A percentile compares a stretch with the other conserved stretches of the same genome.
Evolutionary conservation across 192 early-diverging fungal species (phyloP).

Genomic region (Coemansia sp.): DNA sequence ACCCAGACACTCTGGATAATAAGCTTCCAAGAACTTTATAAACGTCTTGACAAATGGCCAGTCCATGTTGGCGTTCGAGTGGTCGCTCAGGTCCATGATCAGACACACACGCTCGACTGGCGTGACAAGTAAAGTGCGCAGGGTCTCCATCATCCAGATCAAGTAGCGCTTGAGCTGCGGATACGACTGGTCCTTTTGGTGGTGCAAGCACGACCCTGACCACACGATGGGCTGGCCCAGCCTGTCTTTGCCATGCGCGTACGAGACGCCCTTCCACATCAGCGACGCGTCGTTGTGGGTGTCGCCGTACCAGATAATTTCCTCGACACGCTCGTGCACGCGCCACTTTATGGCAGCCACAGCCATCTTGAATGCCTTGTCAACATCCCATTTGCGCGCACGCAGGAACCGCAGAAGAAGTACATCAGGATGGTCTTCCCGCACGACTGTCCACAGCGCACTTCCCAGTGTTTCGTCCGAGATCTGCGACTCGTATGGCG

Average conservation of each 20-base stretch:
- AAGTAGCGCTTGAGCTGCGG: conserved; percentile 67
- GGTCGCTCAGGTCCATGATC: conserved; percentile 79
- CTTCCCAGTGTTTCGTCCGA: conserved; percentile 43
- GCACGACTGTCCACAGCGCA: conserved; percentile 65
- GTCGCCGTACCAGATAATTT: conserved; percentile 66
- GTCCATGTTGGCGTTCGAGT: conserved; percentile 79
- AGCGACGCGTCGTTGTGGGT: conserved; percentile 51
- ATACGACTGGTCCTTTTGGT: conserved; percentile 63
- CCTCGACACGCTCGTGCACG: conserved; percentile 57
- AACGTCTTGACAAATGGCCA: conserved; percentile 81
- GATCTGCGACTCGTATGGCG: conserved; percentile 30
- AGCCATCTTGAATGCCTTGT: conserved; percentile 72
- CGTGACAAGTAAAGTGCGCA: conserved; percentile 62
- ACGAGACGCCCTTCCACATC: conserved; percentile 61
- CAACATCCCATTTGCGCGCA: conserved; percentile 86
- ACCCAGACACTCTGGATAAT: conserved; percentile 89
- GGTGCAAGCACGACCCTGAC: conserved; percentile 59
- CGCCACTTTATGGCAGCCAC: conserved; percentile 76
- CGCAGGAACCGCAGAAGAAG: conserved; percentile 77
- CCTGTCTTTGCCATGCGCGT: conserved; percentile 58
- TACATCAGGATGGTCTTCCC: conserved; percentile 70
- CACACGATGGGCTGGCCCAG: conserved; percentile 60
- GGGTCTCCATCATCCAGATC: conserved; percentile 73
- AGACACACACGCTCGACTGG: conserved; percentile 71
- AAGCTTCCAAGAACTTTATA: conserved; percentile 79